A percentile compares a stretch with the other conserved stretches of the same genome.
phyloP scores from a whole-genome alignment of 768 basidiomycete species.

The Chalciporus chontae region DNA sequence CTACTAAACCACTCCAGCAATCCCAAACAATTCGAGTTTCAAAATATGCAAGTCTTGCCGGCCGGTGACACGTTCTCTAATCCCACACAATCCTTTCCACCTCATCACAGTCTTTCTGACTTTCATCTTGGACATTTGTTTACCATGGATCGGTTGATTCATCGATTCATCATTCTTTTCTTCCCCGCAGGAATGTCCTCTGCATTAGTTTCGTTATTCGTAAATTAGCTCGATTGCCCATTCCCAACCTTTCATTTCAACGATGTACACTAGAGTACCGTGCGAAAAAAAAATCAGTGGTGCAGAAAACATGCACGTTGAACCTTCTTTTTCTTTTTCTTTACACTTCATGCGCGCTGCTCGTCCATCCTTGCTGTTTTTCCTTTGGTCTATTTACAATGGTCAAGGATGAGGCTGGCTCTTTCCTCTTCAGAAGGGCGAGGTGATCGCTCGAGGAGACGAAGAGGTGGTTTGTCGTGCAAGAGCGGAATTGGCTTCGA shows the following conservation, averaged over 20 bases:
- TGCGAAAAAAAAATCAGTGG: constrained; percentile 10
- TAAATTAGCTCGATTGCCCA: constrained; percentile 15
- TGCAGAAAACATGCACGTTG: background rate
- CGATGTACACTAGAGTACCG: constrained; percentile 1
- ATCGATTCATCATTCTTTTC: background rate
- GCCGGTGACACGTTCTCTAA: constrained; percentile 19
- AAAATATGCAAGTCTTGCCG: constrained; percentile 30
- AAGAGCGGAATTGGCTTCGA: constrained; percentile 14
- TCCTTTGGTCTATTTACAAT: constrained; percentile 2
- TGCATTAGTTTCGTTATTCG: constrained; percentile 22
- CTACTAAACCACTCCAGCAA: constrained; percentile 6
- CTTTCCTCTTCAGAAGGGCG: constrained; percentile 29
- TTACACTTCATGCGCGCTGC: constrained; percentile 15
- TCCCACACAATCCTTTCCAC: background rate
- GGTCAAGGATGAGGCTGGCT: constrained; percentile 11
- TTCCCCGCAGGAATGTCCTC: background rate
- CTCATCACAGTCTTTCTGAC: background rate
- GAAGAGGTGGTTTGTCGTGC: constrained; percentile 31
- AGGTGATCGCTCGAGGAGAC: constrained; percentile 18
- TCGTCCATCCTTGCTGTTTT: constrained; percentile 12
- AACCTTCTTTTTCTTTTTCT: background rate
- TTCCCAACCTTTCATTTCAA: background rate
- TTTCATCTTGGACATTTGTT: background rate
- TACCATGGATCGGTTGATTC: constrained; percentile 2
- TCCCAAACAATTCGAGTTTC: constrained; percentile 20